Evolutionary conservation across 306 rosid species (phyloP).

Genomic region (Citrullus amarus): DNA sequence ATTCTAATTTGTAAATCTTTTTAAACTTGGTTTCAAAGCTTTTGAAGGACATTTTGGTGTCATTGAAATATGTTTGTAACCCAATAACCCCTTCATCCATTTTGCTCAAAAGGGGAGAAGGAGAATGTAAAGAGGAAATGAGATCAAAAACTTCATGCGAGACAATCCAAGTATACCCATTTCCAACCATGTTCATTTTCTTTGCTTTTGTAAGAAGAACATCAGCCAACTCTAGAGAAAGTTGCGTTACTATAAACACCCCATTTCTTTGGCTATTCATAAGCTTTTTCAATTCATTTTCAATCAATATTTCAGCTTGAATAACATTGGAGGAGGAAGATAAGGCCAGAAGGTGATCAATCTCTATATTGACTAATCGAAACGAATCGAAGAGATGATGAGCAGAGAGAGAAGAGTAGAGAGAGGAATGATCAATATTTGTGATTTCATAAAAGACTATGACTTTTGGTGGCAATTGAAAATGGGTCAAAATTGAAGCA

Average conservation of each 20-base stretch:
- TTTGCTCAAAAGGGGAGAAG: constrained; percentile 7
- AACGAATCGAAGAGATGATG: constrained; percentile 33
- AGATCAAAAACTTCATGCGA: constrained; percentile 34
- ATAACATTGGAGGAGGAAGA: constrained; percentile 18
- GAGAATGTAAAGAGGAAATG: constrained; percentile 34
- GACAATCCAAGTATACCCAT: constrained; percentile 49
- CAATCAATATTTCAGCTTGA: constrained; percentile 10
- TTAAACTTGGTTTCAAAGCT: constrained; percentile 31
- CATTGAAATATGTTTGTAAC: constrained; percentile 26
- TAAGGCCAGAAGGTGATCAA: constrained; percentile 25
- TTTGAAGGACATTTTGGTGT: constrained; percentile 12
- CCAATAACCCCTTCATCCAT: constrained; percentile 56
- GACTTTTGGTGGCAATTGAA: constrained; percentile 37
- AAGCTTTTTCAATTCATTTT: constrained; percentile 25
- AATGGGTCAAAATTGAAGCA: constrained; percentile 34
- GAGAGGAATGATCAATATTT: constrained; percentile 2
- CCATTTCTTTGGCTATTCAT: constrained; percentile 24
- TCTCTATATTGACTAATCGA: constrained; percentile 24
- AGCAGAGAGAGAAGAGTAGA: constrained; percentile 1
- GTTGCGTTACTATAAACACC: constrained; percentile 37
- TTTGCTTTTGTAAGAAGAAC: constrained; percentile 33
- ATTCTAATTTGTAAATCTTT: constrained; percentile 18
- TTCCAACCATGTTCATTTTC: constrained; percentile 41
- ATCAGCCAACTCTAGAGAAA: constrained; percentile 33
- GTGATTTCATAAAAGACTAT: constrained; percentile 21